Percentiles rank a stretch among this genome's conserved stretches.
Evolutionary conservation across 2,329 filamentous ascomycete species (phyloP).

Genomic region (Colletotrichum limetticola): DNA sequence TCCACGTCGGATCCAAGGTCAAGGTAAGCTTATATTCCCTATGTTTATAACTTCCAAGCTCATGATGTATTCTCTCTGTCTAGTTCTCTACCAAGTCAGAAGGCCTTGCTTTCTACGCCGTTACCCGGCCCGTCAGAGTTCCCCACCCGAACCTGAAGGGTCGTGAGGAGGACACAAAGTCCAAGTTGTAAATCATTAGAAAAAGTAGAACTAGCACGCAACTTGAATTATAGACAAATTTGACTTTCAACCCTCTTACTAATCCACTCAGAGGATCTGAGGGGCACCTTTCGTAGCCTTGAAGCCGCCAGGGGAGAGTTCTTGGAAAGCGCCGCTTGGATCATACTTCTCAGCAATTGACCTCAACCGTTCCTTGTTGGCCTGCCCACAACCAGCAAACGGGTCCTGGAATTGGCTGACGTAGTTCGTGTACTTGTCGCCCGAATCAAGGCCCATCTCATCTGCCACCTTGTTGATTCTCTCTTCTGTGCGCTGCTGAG

Average conservation of each 20-base stretch:
- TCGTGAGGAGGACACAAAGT: conserved; percentile 12
- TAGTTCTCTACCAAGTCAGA: conserved; percentile 33
- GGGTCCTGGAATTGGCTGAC: conserved; percentile 49
- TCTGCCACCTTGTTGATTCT: conserved; percentile 42
- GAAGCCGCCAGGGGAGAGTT: conserved; percentile 51
- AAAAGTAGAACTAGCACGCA: no score
- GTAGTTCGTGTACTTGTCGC: conserved; percentile 59
- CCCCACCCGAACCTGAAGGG: conserved; percentile 22
- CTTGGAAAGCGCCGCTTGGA: conserved; percentile 48
- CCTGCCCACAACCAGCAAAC: conserved; percentile 50
- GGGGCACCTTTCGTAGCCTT: conserved; percentile 41
- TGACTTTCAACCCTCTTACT: no score
- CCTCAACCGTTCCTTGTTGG: conserved; percentile 48
- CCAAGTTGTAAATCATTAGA: neutral
- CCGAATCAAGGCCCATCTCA: conserved; percentile 45
- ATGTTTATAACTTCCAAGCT: neutral
- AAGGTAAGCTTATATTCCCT: neutral
- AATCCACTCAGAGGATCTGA: neutral
- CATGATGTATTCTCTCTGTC: neutral
- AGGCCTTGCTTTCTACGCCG: conserved; percentile 32
- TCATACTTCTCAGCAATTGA: conserved; percentile 50
- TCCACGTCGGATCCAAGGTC: conserved; percentile 15
- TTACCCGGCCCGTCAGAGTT: conserved; percentile 19
- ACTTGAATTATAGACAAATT: no score
- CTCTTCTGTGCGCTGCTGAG: conserved; percentile 41